Base-by-base conservation (phyloP, 768 basidiomycete species). In the Terana coerulea region DNA sequence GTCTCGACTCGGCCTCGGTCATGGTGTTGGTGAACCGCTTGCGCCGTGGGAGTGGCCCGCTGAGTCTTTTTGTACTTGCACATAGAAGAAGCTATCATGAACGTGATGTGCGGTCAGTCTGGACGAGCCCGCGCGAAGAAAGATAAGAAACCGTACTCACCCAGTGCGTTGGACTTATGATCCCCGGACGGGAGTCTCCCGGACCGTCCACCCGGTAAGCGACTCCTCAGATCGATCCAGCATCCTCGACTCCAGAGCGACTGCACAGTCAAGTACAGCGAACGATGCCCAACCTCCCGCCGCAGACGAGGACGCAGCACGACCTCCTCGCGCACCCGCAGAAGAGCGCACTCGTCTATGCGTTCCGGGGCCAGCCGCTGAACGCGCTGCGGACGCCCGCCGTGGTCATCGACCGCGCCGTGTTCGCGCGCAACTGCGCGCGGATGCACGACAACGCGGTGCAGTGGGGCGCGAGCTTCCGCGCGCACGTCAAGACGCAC, bases 401-500 rank as follows among this genome's bases (percentile, higher is more conserved):
- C 1, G 68, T 91, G 56, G 72, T 93, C 53, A 80, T 93, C 56
- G 88, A 94, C 69, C 79, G 86, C 22, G 74, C 77, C 8, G 56
- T 82, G 8, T 92, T 93, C 65, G 79, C 79, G 30, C 66, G 75
- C 26, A 94, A 94, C 64, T 92, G 89, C 65, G 76, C 76, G 10
- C 70, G 65, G 51, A 91, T 94, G 84, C 84, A 87, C 57, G 64
- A 71, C 43, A 82, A 79, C 35, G 80, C 87, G 12, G 74, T 73
- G 49, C 72, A 75, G 24, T 86, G 85, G 77, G 83, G 83, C 2
- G 83, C 87, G 14, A 72, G 61, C 8, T 93, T 94, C 66, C 75
- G 91, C 42, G 88, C 84, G 3, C 92, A 94, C 66, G 75, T 94
- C 47, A 95, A 94, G 69, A 88, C 86, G 0, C 87, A 90, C 64